phyloP scores from a whole-genome alignment of 2,329 filamentous ascomycete species.

The Fusarium sp. region DNA sequence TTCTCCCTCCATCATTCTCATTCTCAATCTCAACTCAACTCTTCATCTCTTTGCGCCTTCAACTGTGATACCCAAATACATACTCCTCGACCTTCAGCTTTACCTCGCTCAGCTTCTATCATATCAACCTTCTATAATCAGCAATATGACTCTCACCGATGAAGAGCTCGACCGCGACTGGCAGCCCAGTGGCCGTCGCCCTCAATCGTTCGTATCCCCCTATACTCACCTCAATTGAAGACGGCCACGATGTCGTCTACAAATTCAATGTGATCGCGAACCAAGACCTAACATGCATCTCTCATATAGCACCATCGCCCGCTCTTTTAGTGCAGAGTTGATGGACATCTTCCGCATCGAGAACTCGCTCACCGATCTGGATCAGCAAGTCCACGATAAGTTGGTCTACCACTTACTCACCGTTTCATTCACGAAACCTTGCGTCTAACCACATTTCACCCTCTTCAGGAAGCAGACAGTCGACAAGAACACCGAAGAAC shows the following conservation, averaged over 20 bases:
- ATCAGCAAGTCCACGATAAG: conserved; percentile 84
- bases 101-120: background rate
- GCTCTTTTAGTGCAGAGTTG: conserved; percentile 86
- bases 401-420: conserved; percentile 59
- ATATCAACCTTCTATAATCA: conserved; percentile 1
- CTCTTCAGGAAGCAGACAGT: conserved; percentile 80
- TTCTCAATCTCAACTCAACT: background rate
- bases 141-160: conserved; percentile 62
- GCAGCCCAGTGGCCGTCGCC: conserved; percentile 81
- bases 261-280: conserved; percentile 22
- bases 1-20: background rate
- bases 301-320: conserved; percentile 78
- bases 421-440: background rate
- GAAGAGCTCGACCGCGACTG: conserved; percentile 80
- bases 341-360: conserved; percentile 92
- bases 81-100: background rate
- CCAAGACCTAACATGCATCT: conserved; percentile 24
- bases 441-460: conserved; percentile 28
- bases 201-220: conserved; percentile 79
- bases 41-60: conserved; percentile 4
- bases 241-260: conserved; percentile 3
- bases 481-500: conserved; percentile 78
- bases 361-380: conserved; percentile 78
- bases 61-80: conserved; percentile 9
- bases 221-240: conserved; percentile 65